phyloP scores from a whole-genome alignment of 176 grass and related monocot genomes.

The Avena atlantica region DNA sequence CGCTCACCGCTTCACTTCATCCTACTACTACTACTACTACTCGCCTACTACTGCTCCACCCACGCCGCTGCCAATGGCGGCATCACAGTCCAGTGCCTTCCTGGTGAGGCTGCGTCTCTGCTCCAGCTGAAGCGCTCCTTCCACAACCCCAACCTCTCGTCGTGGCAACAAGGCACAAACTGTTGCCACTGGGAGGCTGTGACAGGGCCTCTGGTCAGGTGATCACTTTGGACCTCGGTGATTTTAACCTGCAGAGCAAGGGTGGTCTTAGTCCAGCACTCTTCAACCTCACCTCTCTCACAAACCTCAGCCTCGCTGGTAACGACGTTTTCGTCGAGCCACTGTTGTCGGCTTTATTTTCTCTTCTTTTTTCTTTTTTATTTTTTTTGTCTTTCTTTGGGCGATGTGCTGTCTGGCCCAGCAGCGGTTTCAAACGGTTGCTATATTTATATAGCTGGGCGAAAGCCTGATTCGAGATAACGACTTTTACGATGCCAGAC shows the following conservation, averaged over 20 bases:
- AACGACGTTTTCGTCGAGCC: no score
- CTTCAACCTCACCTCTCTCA: constrained; percentile 3
- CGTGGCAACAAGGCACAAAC: neutral
- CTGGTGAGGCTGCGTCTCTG: neutral
- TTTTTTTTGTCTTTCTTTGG: no score
- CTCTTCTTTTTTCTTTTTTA: no score
- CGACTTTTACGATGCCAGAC: fast-evolving
- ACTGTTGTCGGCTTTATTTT: no score
- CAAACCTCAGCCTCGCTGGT: neutral
- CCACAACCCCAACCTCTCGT: neutral
- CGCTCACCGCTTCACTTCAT: neutral
- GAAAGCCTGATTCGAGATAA: no score
- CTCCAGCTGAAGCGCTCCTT: neutral
- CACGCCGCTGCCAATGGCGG: neutral
- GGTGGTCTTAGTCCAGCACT: neutral
- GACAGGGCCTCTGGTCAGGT: neutral
- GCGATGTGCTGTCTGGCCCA: no score
- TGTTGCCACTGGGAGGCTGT: neutral
- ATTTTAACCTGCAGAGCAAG: neutral
- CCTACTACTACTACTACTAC: neutral
- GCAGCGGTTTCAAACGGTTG: no score
- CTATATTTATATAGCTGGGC: no score
- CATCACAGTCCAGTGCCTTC: neutral
- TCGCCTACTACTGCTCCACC: neutral
- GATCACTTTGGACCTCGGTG: neutral